Conservation (phyloP, 306 rosid genomes). For the Astragalus membranaceus region DNA sequence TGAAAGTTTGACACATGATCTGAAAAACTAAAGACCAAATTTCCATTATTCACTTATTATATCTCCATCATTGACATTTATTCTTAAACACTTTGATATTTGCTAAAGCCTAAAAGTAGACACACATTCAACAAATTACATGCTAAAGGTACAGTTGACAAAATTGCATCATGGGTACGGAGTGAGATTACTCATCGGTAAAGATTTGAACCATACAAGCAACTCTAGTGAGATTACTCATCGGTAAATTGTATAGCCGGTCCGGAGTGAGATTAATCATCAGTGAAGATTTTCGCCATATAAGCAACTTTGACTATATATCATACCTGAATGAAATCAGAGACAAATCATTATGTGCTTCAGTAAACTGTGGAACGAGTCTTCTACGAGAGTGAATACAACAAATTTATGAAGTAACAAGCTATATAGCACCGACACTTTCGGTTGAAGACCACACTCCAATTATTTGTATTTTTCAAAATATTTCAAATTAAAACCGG, state of each 20-base stretch:
- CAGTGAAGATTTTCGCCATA: not conserved
- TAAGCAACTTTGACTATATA: not conserved
- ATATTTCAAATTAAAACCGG: too few species aligned
- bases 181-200: not conserved
- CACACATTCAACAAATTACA: not conserved
- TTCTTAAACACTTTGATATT: not conserved
- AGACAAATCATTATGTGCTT: not conserved
- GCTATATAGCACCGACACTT: too few species aligned
- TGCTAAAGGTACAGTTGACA: not conserved
- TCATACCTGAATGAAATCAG: constrained; percentile 17
- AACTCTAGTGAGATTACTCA: not conserved
- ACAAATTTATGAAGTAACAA: not conserved
- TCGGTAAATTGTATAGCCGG: not conserved
- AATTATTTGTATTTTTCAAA: too few species aligned
- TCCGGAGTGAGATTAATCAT: not conserved
- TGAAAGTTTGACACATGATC: not conserved
- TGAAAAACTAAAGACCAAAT: not conserved
- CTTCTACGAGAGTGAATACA: constrained; percentile 1
- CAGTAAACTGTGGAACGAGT: not conserved
- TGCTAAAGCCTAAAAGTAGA: not conserved
- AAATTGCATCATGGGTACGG: not conserved
- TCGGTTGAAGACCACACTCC: too few species aligned
- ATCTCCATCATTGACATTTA: not conserved
- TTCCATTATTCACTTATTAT: not conserved
- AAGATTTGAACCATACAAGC: too few species aligned